Evolutionary conservation across 2,329 filamentous ascomycete species (phyloP), one percentile per base, ranked within the genome.

Genomic region (Sarocladiaceae sp.): DNA sequence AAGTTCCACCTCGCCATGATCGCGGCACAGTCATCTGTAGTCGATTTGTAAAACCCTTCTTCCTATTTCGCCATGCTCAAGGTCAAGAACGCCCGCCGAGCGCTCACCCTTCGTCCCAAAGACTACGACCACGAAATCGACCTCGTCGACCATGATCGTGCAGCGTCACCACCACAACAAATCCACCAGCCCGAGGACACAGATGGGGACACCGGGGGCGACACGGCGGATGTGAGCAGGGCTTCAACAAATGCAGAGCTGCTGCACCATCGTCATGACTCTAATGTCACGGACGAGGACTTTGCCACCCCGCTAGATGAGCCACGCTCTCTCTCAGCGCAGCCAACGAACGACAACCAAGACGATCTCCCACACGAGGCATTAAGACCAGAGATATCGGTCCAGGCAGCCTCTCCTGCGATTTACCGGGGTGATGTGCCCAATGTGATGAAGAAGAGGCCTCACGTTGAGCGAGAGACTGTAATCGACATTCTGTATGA

Each of bases 401-500:
- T 66, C 19, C 60, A 61, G 43, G 57, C 32, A 21, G 40, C 46
- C 44, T 54, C 24, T 44, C 51, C 23, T 45, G 19, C 12, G 7
- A 19, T 41, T 12, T 43, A 32, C 15, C 26, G 16, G 9, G 40
- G 31, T 4, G 24, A 31, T 12, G 24, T 23, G 10, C 16, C 40
- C 5, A 6, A 32, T 32, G 65, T 69, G 26, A 60, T 62, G 32
- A 59, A 61, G 7, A 58, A 50, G 29, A 58, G 52, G 37, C 56
- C 53, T 12, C 52, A 61, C 26, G 50, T 57, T 63, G 47, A 65
- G 58, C 50, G 73, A 67, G 59, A 81, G 51, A 70, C 71, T 2
- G 82, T 78, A 21, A 80, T 97, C 48, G 93, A 98, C 51, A 78
- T 97, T 4, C 72, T 98, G 0, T 97, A 95, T 63, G 93, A 98